These are phyloP conservation scores for Globisporangium heterothallicum DNA, from an alignment of 352 stramenopile species.

Conservation along the genomic window DNA sequence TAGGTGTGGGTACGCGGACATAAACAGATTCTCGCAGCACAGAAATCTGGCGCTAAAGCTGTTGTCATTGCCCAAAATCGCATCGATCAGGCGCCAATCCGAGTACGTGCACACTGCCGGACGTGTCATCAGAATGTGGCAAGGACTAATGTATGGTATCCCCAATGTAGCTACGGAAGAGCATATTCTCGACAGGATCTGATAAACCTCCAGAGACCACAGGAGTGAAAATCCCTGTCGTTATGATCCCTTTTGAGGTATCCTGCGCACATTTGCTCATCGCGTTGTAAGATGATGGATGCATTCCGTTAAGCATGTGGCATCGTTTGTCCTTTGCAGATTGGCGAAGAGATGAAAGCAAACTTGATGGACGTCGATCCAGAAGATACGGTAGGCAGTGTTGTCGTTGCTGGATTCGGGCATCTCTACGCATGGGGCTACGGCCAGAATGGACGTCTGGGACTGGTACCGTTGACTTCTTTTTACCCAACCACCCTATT, in stretches of 20 bases:
- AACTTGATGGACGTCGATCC: constrained; percentile 31
- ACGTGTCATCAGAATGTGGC: no score
- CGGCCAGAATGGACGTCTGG: constrained; percentile 56
- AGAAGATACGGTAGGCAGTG: constrained; percentile 39
- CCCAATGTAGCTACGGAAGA: constrained; percentile 37
- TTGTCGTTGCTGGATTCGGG: constrained; percentile 34
- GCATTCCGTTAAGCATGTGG: no score
- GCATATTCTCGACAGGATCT: constrained; percentile 30
- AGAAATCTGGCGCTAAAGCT: constrained; percentile 63
- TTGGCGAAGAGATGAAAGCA: constrained; percentile 38
- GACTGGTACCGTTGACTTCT: constrained; percentile 31
- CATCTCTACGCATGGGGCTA: constrained; percentile 69
- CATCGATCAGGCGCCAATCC: constrained; percentile 36
- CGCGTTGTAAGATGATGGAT: no score
- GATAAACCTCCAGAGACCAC: constrained; percentile 33
- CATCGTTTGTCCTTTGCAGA: constrained; percentile 13
- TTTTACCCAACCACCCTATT: not conserved
- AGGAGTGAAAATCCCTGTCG: constrained; percentile 58
- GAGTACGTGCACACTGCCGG: no score
- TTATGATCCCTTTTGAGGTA: constrained; percentile 55
- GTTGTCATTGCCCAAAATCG: constrained; percentile 55
- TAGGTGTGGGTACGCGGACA: not conserved
- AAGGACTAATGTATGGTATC: no score
- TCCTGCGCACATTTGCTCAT: not conserved
- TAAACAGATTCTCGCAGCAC: constrained; percentile 44